Evolutionary conservation across 495 filamentous ascomycete genomes (phyloP), one percentile per base, ranked within the genome.

Genomic region (Lasiosphaeria miniovina): DNA sequence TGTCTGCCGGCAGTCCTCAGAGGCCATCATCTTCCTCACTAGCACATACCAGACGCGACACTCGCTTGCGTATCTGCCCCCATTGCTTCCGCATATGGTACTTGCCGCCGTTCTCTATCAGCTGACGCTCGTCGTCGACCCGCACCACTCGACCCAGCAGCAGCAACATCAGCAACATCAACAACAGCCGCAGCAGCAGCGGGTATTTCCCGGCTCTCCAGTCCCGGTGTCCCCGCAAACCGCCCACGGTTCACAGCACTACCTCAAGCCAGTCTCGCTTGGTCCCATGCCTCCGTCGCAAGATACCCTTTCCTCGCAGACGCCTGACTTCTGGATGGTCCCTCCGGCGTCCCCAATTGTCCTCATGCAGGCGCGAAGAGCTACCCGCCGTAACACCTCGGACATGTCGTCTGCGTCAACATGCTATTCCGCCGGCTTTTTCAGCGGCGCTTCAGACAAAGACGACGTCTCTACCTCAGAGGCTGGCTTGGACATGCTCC

Each of bases 21-120:
- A 67, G 32, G 62, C 66, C 53, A 61, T 71, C 52, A 69, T 71
- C 33, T 60, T 55, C 24, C 57, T 71, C 38, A 65, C 63, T 12
- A 58, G 60, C 61, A 65, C 55, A 6, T 71, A 71, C 41, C 66
- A 69, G 50, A 58, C 64, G 6, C 61, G 60, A 2, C 61, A 61
- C 40, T 69, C 61, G 3, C 49, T 69, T 12, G 17, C 32, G 4
- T 54, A 60, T 32, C 58, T 64, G 1, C 64, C 66, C 8, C 58
- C 60, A 0, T 35, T 65, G 24, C 52, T 71, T 6, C 64, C 66
- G 0, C 62, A 71, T 36, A 67, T 69, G 59, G 57, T 71, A 1
- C 67, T 65, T 14, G 60, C 64, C 4, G 66, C 68, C 4, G 60
- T 58, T 0, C 61, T 69, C 8, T 57, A 67, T 24, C 63, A 69